Evolutionary conservation across 805 yeast genomes (phyloP), one percentile per base, ranked within the genome.

Genomic region (Vanderwaltozyma verrucispora): DNA sequence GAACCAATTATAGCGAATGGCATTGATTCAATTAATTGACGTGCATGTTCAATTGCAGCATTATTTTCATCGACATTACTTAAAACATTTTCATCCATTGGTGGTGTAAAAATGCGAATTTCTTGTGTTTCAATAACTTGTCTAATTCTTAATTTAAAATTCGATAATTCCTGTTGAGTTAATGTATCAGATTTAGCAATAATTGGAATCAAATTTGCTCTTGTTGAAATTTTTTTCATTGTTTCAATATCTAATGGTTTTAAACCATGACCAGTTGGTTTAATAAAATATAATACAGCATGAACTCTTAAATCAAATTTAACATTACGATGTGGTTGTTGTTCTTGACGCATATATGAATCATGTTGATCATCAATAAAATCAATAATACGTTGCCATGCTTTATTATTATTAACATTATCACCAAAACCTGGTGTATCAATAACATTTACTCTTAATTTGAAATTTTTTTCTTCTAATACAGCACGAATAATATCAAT

Each of bases 351-450:
- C 89, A 87, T 81, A 58, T 64, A 86, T 18, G 81, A 71, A 53
- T 80, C 87, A 54, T 85, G 92, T 65, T 87, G 96, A 56, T 85
- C 94, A 60, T 87, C 95, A 45, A 88, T 76, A 60, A 85, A 88
- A 59, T 85, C 94, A 43, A 82, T 69, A 49, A 86, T 73, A 28
- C 95, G 86, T 42, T 78, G 80, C 94, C 95, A 86, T 32, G 92
- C 71, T 56, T 81, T 80, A 52, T 71, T 72, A 63, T 87, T 88
- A 65, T 87, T 81, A 46, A 86, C 81, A 58, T 80, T 82, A 57
- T 85, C 94, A 43, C 96, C 96, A 58, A 86, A 85, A 1, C 96
- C 96, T 8, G 95, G 95, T 2, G 96, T 85, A 61, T 87, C 96
- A 50, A 88, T 77, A 40, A 88, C 71, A 48, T 86, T 86, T 46